These are phyloP conservation scores for Tanacetum coccineum DNA, from an alignment of 129 eudicot species.

Conservation along the genomic window DNA sequence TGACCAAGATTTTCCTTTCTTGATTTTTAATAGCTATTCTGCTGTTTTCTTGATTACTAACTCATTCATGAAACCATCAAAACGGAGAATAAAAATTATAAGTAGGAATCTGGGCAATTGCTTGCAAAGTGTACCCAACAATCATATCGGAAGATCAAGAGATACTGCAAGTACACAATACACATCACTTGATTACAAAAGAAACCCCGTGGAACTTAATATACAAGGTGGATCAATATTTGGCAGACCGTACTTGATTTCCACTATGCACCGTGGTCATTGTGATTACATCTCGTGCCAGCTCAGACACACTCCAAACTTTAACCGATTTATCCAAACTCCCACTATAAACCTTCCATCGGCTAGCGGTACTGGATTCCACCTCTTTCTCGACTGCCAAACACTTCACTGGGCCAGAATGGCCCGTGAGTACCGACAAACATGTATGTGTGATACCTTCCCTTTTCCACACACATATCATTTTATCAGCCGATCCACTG, in stretches of 20 bases:
- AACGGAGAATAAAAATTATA: neutral
- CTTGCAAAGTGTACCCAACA: neutral
- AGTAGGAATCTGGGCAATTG: too few relatives aligned
- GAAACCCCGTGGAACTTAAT: neutral
- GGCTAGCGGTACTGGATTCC: slow-evolving; percentile 7
- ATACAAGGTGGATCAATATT: slow-evolving; percentile 18
- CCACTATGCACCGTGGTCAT: slow-evolving; percentile 28
- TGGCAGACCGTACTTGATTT: slow-evolving; percentile 22
- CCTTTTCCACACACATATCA: slow-evolving; percentile 88
- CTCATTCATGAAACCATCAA: too few relatives aligned
- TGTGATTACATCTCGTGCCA: slow-evolving; percentile 37
- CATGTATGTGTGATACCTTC: slow-evolving; percentile 60
- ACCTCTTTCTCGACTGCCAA: slow-evolving; percentile 63
- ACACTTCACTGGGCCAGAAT: slow-evolving; percentile 80
- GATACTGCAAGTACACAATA: neutral
- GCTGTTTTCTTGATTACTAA: too few relatives aligned
- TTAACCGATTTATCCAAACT: slow-evolving; percentile 85
- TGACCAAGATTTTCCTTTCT: too few relatives aligned
- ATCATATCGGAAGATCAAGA: neutral
- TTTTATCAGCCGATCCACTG: slow-evolving; percentile 93
- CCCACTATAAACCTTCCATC: slow-evolving; percentile 90
- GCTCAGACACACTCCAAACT: slow-evolving; percentile 88
- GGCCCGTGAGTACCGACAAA: slow-evolving; percentile 67
- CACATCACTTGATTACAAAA: neutral
- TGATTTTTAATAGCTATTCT: too few relatives aligned